Conservation (phyloP, 208 protist species). For the Trypanosoma brucei region DNA sequence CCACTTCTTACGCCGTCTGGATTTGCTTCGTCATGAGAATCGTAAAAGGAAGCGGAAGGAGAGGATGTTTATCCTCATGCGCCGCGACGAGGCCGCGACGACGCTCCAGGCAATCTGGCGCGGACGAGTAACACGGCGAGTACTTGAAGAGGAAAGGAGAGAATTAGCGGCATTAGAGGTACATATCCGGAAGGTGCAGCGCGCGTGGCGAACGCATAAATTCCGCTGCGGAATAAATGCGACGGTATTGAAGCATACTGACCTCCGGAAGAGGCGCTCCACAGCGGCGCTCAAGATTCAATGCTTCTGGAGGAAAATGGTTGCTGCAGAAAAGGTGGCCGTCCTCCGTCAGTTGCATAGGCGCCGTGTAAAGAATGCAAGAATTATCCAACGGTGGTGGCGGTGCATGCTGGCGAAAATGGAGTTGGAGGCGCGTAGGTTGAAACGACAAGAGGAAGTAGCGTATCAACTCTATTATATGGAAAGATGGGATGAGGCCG, state of each 20-base stretch:
- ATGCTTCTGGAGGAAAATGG: constrained; percentile 83
- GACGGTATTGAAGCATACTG: constrained; percentile 30
- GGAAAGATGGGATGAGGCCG: constrained; percentile 52
- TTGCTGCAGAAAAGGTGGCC: constrained; percentile 47
- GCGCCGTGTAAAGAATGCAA: constrained; percentile 22
- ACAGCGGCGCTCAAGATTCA: constrained; percentile 64
- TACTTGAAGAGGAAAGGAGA: constrained; percentile 26
- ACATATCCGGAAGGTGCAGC: constrained; percentile 53
- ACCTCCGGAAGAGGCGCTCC: constrained; percentile 19
- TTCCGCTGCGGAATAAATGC: constrained; percentile 31
- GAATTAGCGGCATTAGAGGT: constrained; percentile 17
- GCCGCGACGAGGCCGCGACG: constrained; percentile 53
- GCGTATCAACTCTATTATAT: constrained; percentile 51
- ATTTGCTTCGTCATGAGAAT: constrained; percentile 38
- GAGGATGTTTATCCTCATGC: constrained; percentile 53
- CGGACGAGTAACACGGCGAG: constrained; percentile 61
- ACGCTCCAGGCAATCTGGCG: constrained; percentile 83
- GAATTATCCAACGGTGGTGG: constrained; percentile 73
- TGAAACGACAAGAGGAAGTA: constrained; percentile 45
- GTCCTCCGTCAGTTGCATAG: constrained; percentile 27
- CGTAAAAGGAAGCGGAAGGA: constrained; percentile 57
- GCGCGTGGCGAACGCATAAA: constrained; percentile 39
- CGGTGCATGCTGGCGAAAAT: constrained; percentile 41
- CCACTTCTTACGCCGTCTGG: constrained; percentile 27
- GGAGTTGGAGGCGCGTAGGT: constrained; percentile 21